Evolutionary conservation across 495 filamentous ascomycete species (phyloP), one percentile per base, ranked within the genome.

Genomic region (Penicillium soppii): DNA sequence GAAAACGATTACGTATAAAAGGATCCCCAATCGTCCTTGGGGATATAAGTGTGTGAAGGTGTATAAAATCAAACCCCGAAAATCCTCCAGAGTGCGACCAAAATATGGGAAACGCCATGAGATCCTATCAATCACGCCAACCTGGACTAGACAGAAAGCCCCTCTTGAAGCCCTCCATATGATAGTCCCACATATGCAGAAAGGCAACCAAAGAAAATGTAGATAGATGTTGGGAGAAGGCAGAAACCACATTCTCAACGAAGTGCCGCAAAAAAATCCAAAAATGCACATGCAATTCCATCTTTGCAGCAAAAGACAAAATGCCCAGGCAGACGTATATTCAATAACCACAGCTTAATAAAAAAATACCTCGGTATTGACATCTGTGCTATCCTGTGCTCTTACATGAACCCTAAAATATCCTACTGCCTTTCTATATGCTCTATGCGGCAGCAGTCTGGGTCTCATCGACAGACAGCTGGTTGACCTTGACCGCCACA

Each of bases 391-490:
- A 29, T 32, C 35, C 29, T 40, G 16, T 39, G 15, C 22, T 22
- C 37, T 19, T 2, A 32, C 10, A 37, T 5, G 17, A 30, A 36
- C 10, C 26, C 32, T 17, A 26, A 41, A 15, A 26, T 30, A 32
- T 26, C 20, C 21, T 13, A 22, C 46, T 53, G n/a, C 36, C 27
- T 23, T 15, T 56, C 49, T 47, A 39, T 53, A 9, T 25, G 40
- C 20, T 56, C 54, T 64, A 64, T 56, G 46, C 61, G 5, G 61
- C 45, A 32, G 38, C 52, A 41, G 50, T 55, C 40, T 55, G 54
- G 21, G 42, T 21, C 40, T 61, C 54, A 21, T 53, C 47, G 16
- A 26, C 32, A 5, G 45, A 20, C 1, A 62, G 20, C 48, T 55
- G 58, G 22, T 61, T 42, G 8, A 61, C 50, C 23, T 54, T 54